Evolutionary conservation across 345 rosid species (phyloP), one percentile per base, ranked within the genome.

Genomic region (Sisymbrium irio): DNA sequence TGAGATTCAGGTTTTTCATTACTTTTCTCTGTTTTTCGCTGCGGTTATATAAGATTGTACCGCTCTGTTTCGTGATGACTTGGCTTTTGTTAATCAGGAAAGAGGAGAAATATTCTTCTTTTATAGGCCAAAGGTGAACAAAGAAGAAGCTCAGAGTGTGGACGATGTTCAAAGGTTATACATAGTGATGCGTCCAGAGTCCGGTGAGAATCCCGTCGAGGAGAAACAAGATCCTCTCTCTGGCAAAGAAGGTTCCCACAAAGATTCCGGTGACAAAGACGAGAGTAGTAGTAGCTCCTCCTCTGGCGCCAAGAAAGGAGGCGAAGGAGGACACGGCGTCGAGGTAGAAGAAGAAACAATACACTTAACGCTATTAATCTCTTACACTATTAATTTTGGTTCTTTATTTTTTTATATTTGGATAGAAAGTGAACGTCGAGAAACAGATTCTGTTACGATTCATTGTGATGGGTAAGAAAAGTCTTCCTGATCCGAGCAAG

Each of bases 101-200:
- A 79, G 85, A 59, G 96, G 89, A 60, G 91, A 90, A 39, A 90
- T 88, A 80, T 88, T 79, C 80, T 90, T 93, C 85, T 93, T 93
- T 75, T 93, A 86, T 63, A 80, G 93, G 70, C 93, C 92, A 37
- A 90, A 86, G 78, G 86, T 87, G 6, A 85, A 82, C 75, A 90
- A 78, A 82, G 81, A 90, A 70, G 87, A 83, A 74, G 92, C 83
- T 19, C 93, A 81, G 67, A 44, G 86, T 37, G 62, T 71, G 0
- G 81, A 86, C 15, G 97, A 93, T 74, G 90, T 85, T 64, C 92
- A 85, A 62, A 80, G 90, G 10, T 39, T 93, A 44, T 93, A 82
- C 86, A 64, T 88, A 36, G 86, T 90, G 3, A 69, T 90, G 79
- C 56, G 87, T 18, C 93, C 91, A 0, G 87, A 88, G 72, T 85